A percentile compares a stretch with the other conserved stretches of the same genome.
These are phyloP conservation scores for Geosmithia flava DNA, from an alignment of 2,329 filamentous ascomycete genomes.

Conservation along the genomic window DNA sequence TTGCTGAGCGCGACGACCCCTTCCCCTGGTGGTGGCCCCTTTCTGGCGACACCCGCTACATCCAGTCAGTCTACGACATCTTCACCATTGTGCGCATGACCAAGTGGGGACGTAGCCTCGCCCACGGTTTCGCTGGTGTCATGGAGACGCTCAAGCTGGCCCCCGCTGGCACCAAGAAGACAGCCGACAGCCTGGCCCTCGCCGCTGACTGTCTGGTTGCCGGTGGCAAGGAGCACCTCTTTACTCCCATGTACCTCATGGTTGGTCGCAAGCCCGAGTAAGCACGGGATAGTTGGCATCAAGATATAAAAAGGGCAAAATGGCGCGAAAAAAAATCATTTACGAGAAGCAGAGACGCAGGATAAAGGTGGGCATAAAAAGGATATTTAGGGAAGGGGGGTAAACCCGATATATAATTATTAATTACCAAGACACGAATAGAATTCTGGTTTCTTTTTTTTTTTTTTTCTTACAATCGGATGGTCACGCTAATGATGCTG, in stretches of 20 bases:
- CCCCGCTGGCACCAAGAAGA: slow-evolving; percentile 81
- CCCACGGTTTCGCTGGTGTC: slow-evolving; percentile 64
- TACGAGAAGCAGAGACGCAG: background rate
- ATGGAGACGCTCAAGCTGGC: slow-evolving; percentile 67
- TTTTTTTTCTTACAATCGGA: no score
- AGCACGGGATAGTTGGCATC: background rate
- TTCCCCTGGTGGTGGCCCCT: slow-evolving; percentile 93
- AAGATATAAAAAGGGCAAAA: background rate
- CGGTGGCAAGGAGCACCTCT: slow-evolving; percentile 79
- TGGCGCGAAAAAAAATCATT: background rate
- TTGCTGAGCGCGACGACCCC: slow-evolving; percentile 63
- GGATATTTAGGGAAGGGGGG: background rate
- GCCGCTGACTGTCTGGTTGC: slow-evolving; percentile 80
- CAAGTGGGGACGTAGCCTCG: slow-evolving; percentile 60
- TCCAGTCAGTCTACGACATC: slow-evolving; percentile 67
- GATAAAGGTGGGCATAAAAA: background rate
- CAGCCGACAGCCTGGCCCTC: slow-evolving; percentile 74
- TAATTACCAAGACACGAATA: background rate
- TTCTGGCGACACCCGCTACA: slow-evolving; percentile 72
- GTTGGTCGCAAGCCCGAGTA: slow-evolving; percentile 67
- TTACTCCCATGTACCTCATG: slow-evolving; percentile 98
- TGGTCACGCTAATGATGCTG: no score
- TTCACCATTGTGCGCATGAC: slow-evolving; percentile 85
- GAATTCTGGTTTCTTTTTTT: background rate
- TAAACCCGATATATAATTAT: background rate